These are phyloP conservation scores for Cystoderma amianthinum DNA, from an alignment of 768 basidiomycete genomes.

Conservation along the genomic window DNA sequence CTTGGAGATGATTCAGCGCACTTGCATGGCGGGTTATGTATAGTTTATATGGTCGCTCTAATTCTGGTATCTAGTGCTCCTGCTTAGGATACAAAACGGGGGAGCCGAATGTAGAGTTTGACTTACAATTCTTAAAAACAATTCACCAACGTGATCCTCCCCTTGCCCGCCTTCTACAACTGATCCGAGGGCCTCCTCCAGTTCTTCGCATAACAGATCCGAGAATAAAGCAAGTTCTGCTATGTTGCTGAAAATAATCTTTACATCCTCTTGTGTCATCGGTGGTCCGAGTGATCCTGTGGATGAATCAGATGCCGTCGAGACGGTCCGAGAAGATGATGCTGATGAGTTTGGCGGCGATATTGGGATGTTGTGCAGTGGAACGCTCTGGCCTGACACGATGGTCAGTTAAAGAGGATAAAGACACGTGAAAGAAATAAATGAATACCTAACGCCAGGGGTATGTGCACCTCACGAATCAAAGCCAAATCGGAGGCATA, in stretches of 20 bases:
- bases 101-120: conserved; percentile 1
- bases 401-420: conserved; percentile 4
- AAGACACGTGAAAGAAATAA: conserved; percentile 1
- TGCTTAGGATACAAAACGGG: background rate
- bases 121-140: conserved; percentile 68
- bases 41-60: conserved; percentile 68
- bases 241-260: conserved; percentile 73
- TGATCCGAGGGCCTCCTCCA: conserved; percentile 62
- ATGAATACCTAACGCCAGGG: conserved; percentile 62
- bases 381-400: conserved; percentile 25
- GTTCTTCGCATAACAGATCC: conserved; percentile 53
- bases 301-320: conserved; percentile 44
- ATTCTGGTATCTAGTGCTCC: conserved; percentile 46
- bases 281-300: conserved; percentile 36
- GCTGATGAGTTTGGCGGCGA: conserved; percentile 43
- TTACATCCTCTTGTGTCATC: conserved; percentile 65
- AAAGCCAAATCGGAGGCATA: conserved; percentile 81
- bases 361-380: conserved; percentile 27
- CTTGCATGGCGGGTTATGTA: conserved; percentile 79
- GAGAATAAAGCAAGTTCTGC: conserved; percentile 68
- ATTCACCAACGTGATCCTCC: conserved; percentile 61
- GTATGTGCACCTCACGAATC: conserved; percentile 72
- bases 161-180: conserved; percentile 58
- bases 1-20: conserved; percentile 61
- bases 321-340: conserved; percentile 43